Evolutionary conservation across 768 basidiomycete species (phyloP), one percentile per base, ranked within the genome.

Genomic region (Trametes meyenii): DNA sequence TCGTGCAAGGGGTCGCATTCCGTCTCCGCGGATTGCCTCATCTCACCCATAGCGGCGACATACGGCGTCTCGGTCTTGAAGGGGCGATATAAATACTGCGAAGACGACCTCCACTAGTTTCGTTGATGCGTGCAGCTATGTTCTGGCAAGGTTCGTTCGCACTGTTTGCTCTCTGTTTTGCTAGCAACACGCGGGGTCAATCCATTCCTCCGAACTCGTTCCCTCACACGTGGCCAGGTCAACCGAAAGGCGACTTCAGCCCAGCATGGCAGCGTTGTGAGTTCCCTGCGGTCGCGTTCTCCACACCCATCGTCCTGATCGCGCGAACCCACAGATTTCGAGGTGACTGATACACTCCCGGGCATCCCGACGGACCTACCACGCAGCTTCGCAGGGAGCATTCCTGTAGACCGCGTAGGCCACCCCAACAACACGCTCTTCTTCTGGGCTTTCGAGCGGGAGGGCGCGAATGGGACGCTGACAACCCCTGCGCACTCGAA

Each of bases 381-480:
- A 23, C 69, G 67, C 5, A 72, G 66, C 52, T 75, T 62, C 48
- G 73, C 73, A 3, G 73, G 73, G 5, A 75, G 69, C 45, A 66
- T 75, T 12, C 66, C 69, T 6, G 71, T 74, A 0, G 55, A 72
- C 35, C 62, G 73, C 13, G 33, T 58, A 12, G 68, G 62, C 5
- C 72, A 72, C 53, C 69, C 70, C 2, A 74, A 74, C 61, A 55
- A 72, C 55, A 72, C 73, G 14, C 65, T 74, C 10, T 74, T 74
- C 64, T 74, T 73, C 64, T 72, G 70, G 70, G 73, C 50, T 0
- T 70, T 74, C 44, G 72, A 73, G 58, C 40, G 55, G 8, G 40
- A 66, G 45, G 67, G 67, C 24, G 67, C 29, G 45, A 67, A 67
- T 35, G 73, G 73, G 4, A 65, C 88, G 2, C 73, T 90, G 51